Percentiles rank a stretch among this genome's conserved stretches.
Conservation (phyloP, 1,284 basidiomycete genomes). For the Neotropicomus parvogracilis region DNA sequence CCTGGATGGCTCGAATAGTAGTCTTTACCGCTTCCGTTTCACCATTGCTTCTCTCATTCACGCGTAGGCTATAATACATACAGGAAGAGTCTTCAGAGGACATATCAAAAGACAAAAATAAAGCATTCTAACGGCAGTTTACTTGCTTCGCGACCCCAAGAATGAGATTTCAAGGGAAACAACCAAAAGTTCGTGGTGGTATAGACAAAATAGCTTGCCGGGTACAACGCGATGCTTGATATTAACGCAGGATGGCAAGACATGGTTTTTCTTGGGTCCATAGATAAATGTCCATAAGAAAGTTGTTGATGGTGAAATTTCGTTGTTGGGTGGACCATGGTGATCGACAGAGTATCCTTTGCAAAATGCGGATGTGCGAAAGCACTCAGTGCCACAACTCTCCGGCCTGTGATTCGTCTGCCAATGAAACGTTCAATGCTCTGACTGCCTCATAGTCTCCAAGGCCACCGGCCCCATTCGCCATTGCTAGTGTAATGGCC, state of each 20-base stretch:
- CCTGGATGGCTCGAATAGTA: too few species aligned
- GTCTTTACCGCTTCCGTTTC: too few species aligned
- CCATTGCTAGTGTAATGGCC: constrained; percentile 59
- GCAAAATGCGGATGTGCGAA: background rate
- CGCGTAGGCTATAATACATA: constrained; percentile 22
- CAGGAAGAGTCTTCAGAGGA: constrained; percentile 2
- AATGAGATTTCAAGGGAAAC: constrained; percentile 5
- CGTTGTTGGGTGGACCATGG: background rate
- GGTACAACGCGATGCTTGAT: constrained; percentile 31
- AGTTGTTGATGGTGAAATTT: constrained; percentile 7
- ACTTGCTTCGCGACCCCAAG: constrained; percentile 7
- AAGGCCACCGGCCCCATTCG: constrained; percentile 65
- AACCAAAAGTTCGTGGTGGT: constrained; percentile 22
- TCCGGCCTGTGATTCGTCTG: constrained; percentile 48
- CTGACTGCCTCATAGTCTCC: constrained; percentile 58
- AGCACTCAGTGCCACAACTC: constrained; percentile 58
- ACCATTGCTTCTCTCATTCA: too few species aligned
- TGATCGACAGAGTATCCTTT: constrained; percentile 2
- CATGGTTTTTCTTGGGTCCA: constrained; percentile 22
- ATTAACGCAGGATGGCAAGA: constrained; percentile 23
- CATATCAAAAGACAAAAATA: constrained; percentile 23
- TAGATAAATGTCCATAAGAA: constrained; percentile 16
- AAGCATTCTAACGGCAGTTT: constrained; percentile 22
- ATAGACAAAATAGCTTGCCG: constrained; percentile 24
- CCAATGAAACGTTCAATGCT: constrained; percentile 38